A percentile compares a stretch with the other conserved stretches of the same genome.
These are phyloP conservation scores for Buddleja alternifolia DNA, from an alignment of 257 asterid species.

Conservation along the genomic window DNA sequence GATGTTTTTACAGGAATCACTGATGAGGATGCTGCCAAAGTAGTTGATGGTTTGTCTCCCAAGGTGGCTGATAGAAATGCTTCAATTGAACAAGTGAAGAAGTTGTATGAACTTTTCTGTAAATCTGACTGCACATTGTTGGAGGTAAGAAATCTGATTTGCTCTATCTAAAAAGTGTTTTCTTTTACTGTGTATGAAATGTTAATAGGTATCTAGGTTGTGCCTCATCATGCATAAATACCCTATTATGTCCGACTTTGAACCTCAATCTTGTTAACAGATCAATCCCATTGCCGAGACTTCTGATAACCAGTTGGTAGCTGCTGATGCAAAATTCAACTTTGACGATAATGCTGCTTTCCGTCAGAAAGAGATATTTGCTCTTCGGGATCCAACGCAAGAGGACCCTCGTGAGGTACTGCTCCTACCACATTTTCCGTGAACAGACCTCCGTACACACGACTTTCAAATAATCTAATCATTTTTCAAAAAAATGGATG, in stretches of 20 bases:
- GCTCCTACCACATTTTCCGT: not conserved
- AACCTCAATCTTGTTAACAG: constrained; percentile 43
- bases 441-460: not conserved
- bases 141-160: constrained; percentile 59
- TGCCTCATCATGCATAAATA: constrained; percentile 20
- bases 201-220: constrained; percentile 7
- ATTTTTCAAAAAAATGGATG: too few relatives aligned
- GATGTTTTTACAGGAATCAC: constrained; percentile 95
- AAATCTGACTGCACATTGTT: constrained; percentile 90
- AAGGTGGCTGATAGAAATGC: constrained; percentile 84
- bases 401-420: constrained; percentile 98
- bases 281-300: constrained; percentile 98
- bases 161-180: not conserved
- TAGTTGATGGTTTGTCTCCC: constrained; percentile 94
- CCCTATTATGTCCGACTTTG: constrained; percentile 23
- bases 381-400: constrained; percentile 91
- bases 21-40: constrained; percentile 97
- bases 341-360: constrained; percentile 97
- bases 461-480: not conserved
- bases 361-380: constrained; percentile 83
- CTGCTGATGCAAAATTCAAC: constrained; percentile 99
- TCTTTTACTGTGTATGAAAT: not conserved
- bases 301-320: constrained; percentile 82
- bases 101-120: constrained; percentile 90
- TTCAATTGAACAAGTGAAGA: constrained; percentile 97